Evolutionary conservation across 1,284 basidiomycete genomes (phyloP).

Genomic region (Malassezia yamatoensis): DNA sequence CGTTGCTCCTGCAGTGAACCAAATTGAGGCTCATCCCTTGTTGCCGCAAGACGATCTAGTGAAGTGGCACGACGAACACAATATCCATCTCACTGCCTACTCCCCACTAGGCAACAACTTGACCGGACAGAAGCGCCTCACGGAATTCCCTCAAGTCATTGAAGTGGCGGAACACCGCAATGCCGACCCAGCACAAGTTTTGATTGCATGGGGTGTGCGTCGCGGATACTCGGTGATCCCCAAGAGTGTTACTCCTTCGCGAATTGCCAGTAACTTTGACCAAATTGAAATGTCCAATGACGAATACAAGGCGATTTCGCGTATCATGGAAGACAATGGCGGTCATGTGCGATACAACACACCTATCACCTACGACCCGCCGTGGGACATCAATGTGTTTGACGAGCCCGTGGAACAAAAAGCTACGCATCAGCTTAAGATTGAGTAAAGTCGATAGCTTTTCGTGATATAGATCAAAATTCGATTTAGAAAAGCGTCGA

Average conservation of each 20-base stretch:
- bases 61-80: constrained; percentile 29
- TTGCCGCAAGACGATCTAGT: constrained; percentile 44
- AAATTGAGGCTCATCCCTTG: constrained; percentile 70
- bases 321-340: constrained; percentile 31
- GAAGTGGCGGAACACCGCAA: constrained; percentile 46
- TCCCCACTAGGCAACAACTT: constrained; percentile 49
- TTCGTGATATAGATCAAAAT: too few species aligned
- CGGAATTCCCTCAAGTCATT: constrained; percentile 42
- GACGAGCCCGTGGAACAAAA: constrained; percentile 31
- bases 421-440: constrained; percentile 30
- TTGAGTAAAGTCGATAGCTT: constrained; percentile 16
- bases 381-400: constrained; percentile 41
- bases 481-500: too few species aligned
- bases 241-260: constrained; percentile 46
- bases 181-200: constrained; percentile 45
- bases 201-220: constrained; percentile 49
- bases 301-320: constrained; percentile 38
- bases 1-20: constrained; percentile 67
- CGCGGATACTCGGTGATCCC: constrained; percentile 49
- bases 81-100: constrained; percentile 49
- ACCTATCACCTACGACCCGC: constrained; percentile 26
- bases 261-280: constrained; percentile 48
- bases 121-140: constrained; percentile 28
- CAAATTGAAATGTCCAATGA: constrained; percentile 43
- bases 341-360: constrained; percentile 42